Percentiles rank a stretch among this genome's conserved stretches.
Evolutionary conservation across 78 protist species (phyloP).

Genomic region (Dictyostelium purpureum): DNA sequence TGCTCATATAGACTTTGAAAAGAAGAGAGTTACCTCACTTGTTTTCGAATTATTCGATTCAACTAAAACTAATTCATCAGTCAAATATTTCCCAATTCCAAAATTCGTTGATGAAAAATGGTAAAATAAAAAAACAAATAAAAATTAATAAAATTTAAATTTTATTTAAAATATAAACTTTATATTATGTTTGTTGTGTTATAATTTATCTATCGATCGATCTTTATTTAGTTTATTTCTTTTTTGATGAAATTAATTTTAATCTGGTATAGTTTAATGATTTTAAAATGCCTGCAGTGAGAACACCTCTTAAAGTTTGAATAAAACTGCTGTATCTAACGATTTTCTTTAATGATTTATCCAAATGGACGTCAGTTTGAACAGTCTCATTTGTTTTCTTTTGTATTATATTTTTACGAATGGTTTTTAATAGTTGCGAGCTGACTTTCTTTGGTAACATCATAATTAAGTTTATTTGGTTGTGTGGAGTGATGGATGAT

Average conservation of each 20-base stretch:
- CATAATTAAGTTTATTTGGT: not conserved
- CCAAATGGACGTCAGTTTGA: no score
- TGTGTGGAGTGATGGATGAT: not conserved
- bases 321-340: constrained; percentile 23
- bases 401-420: constrained; percentile 10
- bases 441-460: constrained; percentile 7
- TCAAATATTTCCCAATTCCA: constrained; percentile 21
- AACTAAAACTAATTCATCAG: not conserved
- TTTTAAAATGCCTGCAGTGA: constrained; percentile 46
- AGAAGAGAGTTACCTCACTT: not conserved
- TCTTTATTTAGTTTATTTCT: no score
- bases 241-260: constrained; percentile 22
- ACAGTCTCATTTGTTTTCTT: not conserved
- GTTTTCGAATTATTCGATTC: not conserved
- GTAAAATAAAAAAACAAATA: no score
- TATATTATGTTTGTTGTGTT: no score
- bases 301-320: constrained; percentile 42
- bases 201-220: no score
- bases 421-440: not conserved
- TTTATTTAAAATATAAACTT: no score
- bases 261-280: constrained; percentile 23
- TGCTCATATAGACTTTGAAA: constrained; percentile 27
- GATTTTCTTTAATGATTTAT: no score
- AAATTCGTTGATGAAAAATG: not conserved
- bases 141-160: no score